phyloP scores from a whole-genome alignment of 2,329 filamentous ascomycete species.

The Cladosporium sphaerospermum region DNA sequence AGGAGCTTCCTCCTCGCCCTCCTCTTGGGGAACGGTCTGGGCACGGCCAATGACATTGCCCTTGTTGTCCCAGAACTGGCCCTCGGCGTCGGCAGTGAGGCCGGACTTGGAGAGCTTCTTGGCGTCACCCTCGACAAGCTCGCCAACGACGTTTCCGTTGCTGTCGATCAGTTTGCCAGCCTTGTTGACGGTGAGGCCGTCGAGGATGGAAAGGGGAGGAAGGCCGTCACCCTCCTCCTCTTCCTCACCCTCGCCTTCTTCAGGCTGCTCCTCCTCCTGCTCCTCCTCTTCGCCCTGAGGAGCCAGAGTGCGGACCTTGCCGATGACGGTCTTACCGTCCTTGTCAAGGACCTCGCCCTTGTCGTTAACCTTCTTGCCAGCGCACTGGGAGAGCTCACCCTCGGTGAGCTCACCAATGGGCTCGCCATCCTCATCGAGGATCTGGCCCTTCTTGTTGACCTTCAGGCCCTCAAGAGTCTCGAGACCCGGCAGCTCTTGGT shows the following conservation, averaged over 20 bases:
- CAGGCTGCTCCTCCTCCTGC: conserved; percentile 26
- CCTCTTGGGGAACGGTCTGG: conserved; percentile 41
- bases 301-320: conserved; percentile 51
- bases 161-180: conserved; percentile 44
- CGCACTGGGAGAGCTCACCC: conserved; percentile 56
- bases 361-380: conserved; percentile 59
- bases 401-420: conserved; percentile 48
- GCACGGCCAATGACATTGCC: conserved; percentile 47
- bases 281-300: conserved; percentile 32
- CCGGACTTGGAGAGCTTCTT: conserved; percentile 49
- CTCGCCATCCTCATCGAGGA: conserved; percentile 49
- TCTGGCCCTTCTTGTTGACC: conserved; percentile 54
- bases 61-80: conserved; percentile 50
- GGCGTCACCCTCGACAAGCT: conserved; percentile 45
- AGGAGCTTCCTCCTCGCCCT: conserved; percentile 42
- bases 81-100: conserved; percentile 39
- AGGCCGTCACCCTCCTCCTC: conserved; percentile 32
- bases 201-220: conserved; percentile 44
- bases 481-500: conserved; percentile 35
- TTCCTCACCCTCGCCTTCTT: conserved; percentile 32
- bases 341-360: conserved; percentile 60
- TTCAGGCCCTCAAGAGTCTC: conserved; percentile 47
- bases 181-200: conserved; percentile 46
- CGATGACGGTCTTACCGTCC: conserved; percentile 54
- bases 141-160: conserved; percentile 43